A percentile compares a stretch with the other conserved stretches of the same genome.
Evolutionary conservation across 257 asterid genomes (phyloP).

Genomic region (Cruciata laevipes): DNA sequence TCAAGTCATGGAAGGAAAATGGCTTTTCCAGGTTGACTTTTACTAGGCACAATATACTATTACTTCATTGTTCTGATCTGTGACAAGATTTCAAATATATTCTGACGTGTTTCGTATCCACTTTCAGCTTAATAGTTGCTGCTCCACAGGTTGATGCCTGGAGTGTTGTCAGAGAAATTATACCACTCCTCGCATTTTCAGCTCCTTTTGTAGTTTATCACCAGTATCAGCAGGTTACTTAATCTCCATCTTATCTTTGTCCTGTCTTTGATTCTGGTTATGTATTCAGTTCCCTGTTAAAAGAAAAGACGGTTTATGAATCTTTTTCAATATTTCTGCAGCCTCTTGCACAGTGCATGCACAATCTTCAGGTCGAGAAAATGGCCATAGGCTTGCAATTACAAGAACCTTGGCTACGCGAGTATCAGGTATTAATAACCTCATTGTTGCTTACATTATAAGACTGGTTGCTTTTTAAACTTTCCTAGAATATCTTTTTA

Average conservation of each 20-base stretch:
- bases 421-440: slow-evolving; percentile 65
- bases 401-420: slow-evolving; percentile 84
- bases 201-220: slow-evolving; percentile 96
- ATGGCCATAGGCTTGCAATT: slow-evolving; percentile 81
- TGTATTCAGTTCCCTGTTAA: neutral
- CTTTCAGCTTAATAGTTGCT: slow-evolving; percentile 71
- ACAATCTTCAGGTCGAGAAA: slow-evolving; percentile 72
- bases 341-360: slow-evolving; percentile 92
- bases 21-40: slow-evolving; percentile 81
- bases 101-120: slow-evolving; percentile 11
- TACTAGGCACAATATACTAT: neutral
- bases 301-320: neutral
- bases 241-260: slow-evolving; percentile 1
- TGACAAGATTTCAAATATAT: neutral
- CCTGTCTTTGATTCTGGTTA: neutral
- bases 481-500: too few species aligned
- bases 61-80: neutral
- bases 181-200: slow-evolving; percentile 78
- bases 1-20: slow-evolving; percentile 66
- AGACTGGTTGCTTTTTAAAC: neutral
- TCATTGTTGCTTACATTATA: too few species aligned
- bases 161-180: slow-evolving; percentile 62
- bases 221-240: slow-evolving; percentile 74
- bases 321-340: slow-evolving; percentile 28
- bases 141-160: slow-evolving; percentile 81